These are phyloP conservation scores for Rutstroemia sp. DNA, from an alignment of 2,329 filamentous ascomycete species.

Conservation along the genomic window DNA sequence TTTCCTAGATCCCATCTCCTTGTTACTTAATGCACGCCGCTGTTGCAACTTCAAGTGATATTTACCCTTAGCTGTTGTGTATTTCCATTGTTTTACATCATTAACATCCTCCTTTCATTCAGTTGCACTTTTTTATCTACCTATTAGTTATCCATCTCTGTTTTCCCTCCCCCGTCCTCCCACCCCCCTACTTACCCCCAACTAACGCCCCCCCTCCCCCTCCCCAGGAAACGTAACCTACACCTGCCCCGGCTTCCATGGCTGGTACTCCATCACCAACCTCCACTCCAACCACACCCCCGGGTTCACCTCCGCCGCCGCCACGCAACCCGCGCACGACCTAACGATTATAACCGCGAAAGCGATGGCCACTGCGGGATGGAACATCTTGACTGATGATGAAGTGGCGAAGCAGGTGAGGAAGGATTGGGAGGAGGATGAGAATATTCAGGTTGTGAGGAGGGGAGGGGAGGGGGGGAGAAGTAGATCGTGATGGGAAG, in stretches of 20 bases:
- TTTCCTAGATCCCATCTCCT: slow-evolving; percentile 12
- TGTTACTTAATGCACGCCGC: neutral
- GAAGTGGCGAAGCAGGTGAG: slow-evolving; percentile 37
- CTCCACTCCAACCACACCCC: slow-evolving; percentile 45
- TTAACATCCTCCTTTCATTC: too few relatives aligned
- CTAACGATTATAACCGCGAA: slow-evolving; percentile 20
- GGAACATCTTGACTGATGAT: slow-evolving; percentile 39
- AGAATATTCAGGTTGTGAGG: neutral
- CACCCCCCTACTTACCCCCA: slow-evolving; percentile 15
- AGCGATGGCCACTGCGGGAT: slow-evolving; percentile 35
- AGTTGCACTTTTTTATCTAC: too few relatives aligned
- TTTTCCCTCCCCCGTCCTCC: too few relatives aligned
- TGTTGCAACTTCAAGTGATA: neutral
- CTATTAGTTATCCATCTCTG: too few relatives aligned
- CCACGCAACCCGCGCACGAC: slow-evolving; percentile 24
- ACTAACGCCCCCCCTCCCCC: slow-evolving; percentile 45
- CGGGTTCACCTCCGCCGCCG: slow-evolving; percentile 32
- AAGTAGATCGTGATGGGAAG: too few relatives aligned
- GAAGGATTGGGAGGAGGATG: slow-evolving; percentile 31
- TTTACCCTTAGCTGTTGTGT: neutral
- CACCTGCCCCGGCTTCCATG: slow-evolving; percentile 46
- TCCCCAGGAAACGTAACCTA: slow-evolving; percentile 50
- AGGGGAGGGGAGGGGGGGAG: too few relatives aligned
- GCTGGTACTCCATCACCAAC: slow-evolving; percentile 43
- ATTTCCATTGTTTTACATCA: neutral